A percentile compares a stretch with the other conserved stretches of the same genome.
Evolutionary conservation across 768 basidiomycete species (phyloP).

Genomic region (Podaxis pistillaris): DNA sequence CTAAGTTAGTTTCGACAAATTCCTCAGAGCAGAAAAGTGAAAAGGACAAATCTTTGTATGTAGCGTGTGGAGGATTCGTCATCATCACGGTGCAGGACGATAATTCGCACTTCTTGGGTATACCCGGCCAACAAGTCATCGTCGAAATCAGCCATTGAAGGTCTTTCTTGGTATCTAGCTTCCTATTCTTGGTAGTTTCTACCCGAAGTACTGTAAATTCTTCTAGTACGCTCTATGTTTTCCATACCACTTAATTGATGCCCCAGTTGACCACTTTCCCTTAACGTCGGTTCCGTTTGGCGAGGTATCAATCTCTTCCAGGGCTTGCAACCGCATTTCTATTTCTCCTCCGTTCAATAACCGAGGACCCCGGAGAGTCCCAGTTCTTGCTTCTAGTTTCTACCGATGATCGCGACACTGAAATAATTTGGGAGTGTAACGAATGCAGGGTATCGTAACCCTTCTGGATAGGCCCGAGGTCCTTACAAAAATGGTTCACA

Average conservation of each 20-base stretch:
- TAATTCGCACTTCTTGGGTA: constrained; percentile 23
- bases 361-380: not conserved
- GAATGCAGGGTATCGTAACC: no score
- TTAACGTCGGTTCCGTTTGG: not conserved
- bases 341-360: not conserved
- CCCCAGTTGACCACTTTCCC: not conserved
- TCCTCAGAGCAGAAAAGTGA: not conserved
- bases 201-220: not conserved
- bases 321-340: not conserved
- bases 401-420: not conserved
- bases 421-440: not conserved
- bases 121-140: constrained; percentile 27
- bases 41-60: not conserved
- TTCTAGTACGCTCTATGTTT: not conserved
- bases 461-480: no score
- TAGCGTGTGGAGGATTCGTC: constrained; percentile 23
- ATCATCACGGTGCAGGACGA: constrained; percentile 24
- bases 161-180: not conserved
- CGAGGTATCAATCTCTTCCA: not conserved
- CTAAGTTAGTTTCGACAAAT: not conserved
- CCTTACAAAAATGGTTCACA: no score
- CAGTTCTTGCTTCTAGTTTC: not conserved
- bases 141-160: constrained; percentile 14
- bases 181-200: not conserved
- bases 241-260: not conserved